Evolutionary conservation across 2,329 filamentous ascomycete species (phyloP), one percentile per base, ranked within the genome.

Genomic region (Penicillium sp.): DNA sequence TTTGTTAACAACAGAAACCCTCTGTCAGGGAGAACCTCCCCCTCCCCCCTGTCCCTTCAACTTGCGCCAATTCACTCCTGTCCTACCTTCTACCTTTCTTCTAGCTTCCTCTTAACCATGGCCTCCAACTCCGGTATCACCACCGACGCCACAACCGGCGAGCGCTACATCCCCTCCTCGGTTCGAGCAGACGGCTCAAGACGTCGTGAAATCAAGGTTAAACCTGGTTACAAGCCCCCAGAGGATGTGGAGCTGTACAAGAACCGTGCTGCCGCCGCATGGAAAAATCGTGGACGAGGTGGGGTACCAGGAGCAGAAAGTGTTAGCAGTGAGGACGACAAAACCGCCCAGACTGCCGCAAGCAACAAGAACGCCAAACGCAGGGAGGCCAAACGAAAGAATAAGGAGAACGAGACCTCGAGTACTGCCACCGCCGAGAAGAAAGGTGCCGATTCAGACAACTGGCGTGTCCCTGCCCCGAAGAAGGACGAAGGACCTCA

Each of bases 191-290:
- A 99, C 71, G 94, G 94, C 54, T 91, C 89, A 47, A 90, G 90
- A n/a, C 87, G 94, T 52, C 95, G 90, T 70, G 93, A 96, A 68
- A 97, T 97, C 71, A 91, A 91, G 69, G 91, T 99, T 57, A 87
- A 91, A 26, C 93, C 94, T 0, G 95, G 94, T 50, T 99, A 97
- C 76, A 87, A 87, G 29, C 95, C 94, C 1, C 91, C 92, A 0
- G 94, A 99, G 77, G 94, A 99, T 75, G 88, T 97, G 60, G 92
- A 97, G 70, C 81, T 96, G 42, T 99, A 99, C 83, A 95, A 92
- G 79, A 97, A 96, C 75, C 87, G 90, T 53, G 92, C 88, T 1
- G 92, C 92, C 46, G 89, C 94, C 71, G 86, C 85, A 46, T 96
- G 90, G 78, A 91, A 91, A 69, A 91, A 85, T 64, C 86, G 91